Evolutionary conservation across 1,284 basidiomycete genomes (phyloP).

Genomic region (Marasmius oreades): DNA sequence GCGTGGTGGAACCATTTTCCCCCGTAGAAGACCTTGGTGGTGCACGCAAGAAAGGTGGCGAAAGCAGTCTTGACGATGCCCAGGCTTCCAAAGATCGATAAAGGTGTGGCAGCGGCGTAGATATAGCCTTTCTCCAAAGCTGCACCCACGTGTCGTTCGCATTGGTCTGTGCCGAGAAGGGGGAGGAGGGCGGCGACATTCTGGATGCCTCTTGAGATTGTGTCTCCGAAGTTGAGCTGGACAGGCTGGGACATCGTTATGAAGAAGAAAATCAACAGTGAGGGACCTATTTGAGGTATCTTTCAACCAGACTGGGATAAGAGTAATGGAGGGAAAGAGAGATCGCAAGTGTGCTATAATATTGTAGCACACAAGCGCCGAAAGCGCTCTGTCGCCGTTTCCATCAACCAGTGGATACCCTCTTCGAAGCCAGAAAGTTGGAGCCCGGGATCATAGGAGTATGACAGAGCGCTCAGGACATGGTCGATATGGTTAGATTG

Average conservation of each 20-base stretch:
- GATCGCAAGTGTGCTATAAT: not conserved
- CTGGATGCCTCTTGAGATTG: not conserved
- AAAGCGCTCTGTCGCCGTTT: not conserved
- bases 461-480: not conserved
- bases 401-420: not conserved
- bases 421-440: not conserved
- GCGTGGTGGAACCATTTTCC: slow-evolving; percentile 1
- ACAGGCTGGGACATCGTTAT: not conserved
- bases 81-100: slow-evolving; percentile 13
- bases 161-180: slow-evolving; percentile 11
- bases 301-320: not conserved
- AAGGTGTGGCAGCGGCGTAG: slow-evolving; percentile 8
- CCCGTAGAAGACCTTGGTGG: not conserved
- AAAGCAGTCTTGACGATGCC: slow-evolving; percentile 7
- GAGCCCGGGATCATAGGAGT: not conserved
- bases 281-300: not conserved
- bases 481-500: not conserved
- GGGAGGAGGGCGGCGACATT: slow-evolving; percentile 10
- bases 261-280: not conserved
- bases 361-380: not conserved
- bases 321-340: not conserved
- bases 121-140: slow-evolving; percentile 10
- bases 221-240: not conserved
- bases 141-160: slow-evolving; percentile 7
- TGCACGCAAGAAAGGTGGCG: not conserved